Evolutionary conservation across 1,284 basidiomycete species (phyloP), one percentile per base, ranked within the genome.

Genomic region (Ceratobasidium sp.): DNA sequence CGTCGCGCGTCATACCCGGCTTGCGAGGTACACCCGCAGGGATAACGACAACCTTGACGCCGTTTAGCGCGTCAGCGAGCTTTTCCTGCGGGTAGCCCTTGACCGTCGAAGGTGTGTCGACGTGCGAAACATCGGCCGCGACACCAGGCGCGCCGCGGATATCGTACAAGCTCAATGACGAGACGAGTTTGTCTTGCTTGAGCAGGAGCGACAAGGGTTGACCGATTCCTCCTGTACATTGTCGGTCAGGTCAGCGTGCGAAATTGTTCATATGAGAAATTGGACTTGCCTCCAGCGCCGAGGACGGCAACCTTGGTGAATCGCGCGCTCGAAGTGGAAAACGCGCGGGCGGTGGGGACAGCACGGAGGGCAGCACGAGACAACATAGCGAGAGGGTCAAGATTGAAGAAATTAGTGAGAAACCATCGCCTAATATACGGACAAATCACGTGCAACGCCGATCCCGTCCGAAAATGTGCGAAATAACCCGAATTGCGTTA

Each of bases 21-120:
- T 97, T 97, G 83, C 95, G 89, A 79, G 95, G 95, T 77, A 97
- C 95, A 90, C 97, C 98, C 85, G 97, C 97, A 78, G 98, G 98
- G 85, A 99, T 98, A 81, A 99, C 93, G 80, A 99, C 92, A 80
- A 99, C 92, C 85, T 97, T 88, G 79, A 90, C 92, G 81, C 92
- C 95, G 79, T 94, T 90, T 77, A 98, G 89, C 29, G 96, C 95
- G 81, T 91, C 88, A 83, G 95, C 93, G 82, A 98, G 90, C 84
- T 95, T 90, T 84, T 95, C 93, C 71, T 92, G 90, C 79, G 92
- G 87, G 83, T 91, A 97, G 77, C 95, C 95, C 51, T 86, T 88
- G 79, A 95, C 93, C 87, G 94, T 91, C 84, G 95, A 93, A 52
- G 89, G 88, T 77, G 95, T 94, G 85, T 98, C 96, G 82, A 99